Base-by-base conservation (phyloP, 495 filamentous ascomycete species). In the Viridothelium virens region DNA sequence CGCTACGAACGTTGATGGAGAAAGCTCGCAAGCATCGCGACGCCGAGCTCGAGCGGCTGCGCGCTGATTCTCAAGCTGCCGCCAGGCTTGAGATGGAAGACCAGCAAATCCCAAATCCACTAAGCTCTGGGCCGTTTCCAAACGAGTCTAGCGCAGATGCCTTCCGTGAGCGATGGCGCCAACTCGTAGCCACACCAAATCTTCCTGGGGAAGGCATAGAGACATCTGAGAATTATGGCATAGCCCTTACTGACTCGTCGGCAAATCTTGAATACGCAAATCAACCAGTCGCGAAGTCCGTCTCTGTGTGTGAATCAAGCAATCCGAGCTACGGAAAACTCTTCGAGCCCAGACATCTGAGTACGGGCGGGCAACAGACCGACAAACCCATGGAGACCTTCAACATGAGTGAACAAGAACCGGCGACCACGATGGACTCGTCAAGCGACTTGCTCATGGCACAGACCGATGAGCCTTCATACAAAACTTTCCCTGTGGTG, bases 1-100 rank as follows among this genome's bases (percentile, higher is more conserved):
- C 84, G 0, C 69, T 86, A n/a, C 74, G 76, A 18, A 82, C 79
- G 65, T 66, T 86, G 16, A 82, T 82, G 79, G 65, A 68, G 5
- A 81, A 82, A 68, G 83, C 82, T 9, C 75, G 74, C 39, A 74
- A 72, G 11, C 79, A 81, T 69, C 80, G 82, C 14, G 72, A 77
- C 0, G 70, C 66, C 9, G 81, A 82, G 64, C 36, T 84, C 2
- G 62, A 69, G 2, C 71, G 81, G 59, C 68, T 83, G 18, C 65
- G 74, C 14, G 31, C 10, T 7, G 70, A 82, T 69, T n/a, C 66
- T 2, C 41, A 65, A 1, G 77, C 71, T 48, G 75, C 71, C 14
- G 62, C 66, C 31, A 33, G 50, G 41, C 63, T 81, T 3, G 76
- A 78, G 44, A 41, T 56, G 7, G 73, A 77, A 16, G 76, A 82